Evolutionary conservation across 2,329 filamentous ascomycete genomes (phyloP), one percentile per base, ranked within the genome.

Genomic region (Aspergillus ochraceus): DNA sequence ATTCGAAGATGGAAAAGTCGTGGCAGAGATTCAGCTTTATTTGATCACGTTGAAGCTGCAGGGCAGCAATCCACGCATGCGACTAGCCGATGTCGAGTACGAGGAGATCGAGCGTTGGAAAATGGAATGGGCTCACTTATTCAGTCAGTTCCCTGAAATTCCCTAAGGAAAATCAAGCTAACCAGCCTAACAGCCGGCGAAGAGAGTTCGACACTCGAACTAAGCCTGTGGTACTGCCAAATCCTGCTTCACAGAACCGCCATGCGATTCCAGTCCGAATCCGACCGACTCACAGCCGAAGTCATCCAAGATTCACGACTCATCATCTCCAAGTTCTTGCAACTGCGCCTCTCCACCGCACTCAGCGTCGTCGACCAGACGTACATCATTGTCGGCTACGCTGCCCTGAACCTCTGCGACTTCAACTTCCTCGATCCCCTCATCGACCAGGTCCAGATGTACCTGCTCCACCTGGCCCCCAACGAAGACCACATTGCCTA

Each of bases 141-240:
- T 74, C 29, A 62, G 71, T 74, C 64, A 57, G 67, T 36, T 5
- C 11, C 5, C 14, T 4, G 11, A 14, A 54, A 11, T 22, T 24
- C 4, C 9, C 14, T 17, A 19, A 10, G 54, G 17, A 19, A 29
- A 52, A 36, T 22, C 22, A 19, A 22, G 51, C 52, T 61, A 56
- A 66, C 24, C 49, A 50, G 19, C 26, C 4, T 12, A 12, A 49
- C 55, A 72, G 71, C 67, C 14, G 68, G 66, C 22, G 69, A 69
- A 58, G 66, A 64, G 29, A 65, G 67, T 32, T 73, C 70, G n/a
- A 71, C 70, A 14, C 61, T 74, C 39, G 70, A 73, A 32, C 66
- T 74, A n/a, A 71, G 69, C 58, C 62, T 74, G 51, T 72, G 69
- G 70, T 75, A 73, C 61, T 74, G 71, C 53, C 70, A 75, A 53